These are phyloP conservation scores for Neofusicoccum parvum DNA, from an alignment of 2,329 filamentous ascomycete genomes.

Conservation along the genomic window DNA sequence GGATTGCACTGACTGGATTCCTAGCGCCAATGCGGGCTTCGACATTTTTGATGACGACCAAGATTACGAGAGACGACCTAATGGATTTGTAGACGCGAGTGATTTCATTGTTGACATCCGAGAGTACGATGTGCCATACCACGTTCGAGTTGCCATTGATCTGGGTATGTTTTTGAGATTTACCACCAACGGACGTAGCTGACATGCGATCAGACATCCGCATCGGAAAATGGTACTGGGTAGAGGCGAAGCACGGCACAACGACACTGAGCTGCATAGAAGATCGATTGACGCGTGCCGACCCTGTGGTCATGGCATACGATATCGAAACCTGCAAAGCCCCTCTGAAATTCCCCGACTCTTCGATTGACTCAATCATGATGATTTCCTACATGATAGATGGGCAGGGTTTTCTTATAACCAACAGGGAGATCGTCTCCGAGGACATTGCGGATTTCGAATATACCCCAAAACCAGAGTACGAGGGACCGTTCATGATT, in stretches of 20 bases:
- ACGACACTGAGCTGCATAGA: constrained; percentile 83
- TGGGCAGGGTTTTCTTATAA: constrained; percentile 95
- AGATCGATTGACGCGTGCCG: constrained; percentile 84
- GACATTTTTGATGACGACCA: constrained; percentile 94
- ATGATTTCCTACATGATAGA: constrained; percentile 99
- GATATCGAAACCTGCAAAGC: constrained; percentile 98
- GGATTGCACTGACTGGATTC: background rate
- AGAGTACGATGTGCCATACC: constrained; percentile 99
- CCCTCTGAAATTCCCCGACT: constrained; percentile 94
- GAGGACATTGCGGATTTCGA: constrained; percentile 98
- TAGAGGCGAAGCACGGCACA: constrained; percentile 89
- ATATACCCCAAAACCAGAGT: constrained; percentile 96
- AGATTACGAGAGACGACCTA: constrained; percentile 77
- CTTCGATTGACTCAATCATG: constrained; percentile 95
- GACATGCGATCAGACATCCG: constrained; percentile 69
- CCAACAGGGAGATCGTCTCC: constrained; percentile 95
- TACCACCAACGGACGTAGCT: constrained; percentile 3
- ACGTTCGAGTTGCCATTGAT: constrained; percentile 98
- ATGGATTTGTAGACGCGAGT: constrained; percentile 82
- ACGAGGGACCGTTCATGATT: constrained; percentile 92
- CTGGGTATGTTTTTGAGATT: constrained; percentile 58
- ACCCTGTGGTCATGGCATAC: constrained; percentile 97
- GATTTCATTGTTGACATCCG: constrained; percentile 98
- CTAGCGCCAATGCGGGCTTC: constrained; percentile 75
- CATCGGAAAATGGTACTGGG: constrained; percentile 95